Percentiles rank a stretch among this genome's conserved stretches.
Conservation (phyloP, 192 early-diverging fungal species). For the Dissophora ornata region DNA sequence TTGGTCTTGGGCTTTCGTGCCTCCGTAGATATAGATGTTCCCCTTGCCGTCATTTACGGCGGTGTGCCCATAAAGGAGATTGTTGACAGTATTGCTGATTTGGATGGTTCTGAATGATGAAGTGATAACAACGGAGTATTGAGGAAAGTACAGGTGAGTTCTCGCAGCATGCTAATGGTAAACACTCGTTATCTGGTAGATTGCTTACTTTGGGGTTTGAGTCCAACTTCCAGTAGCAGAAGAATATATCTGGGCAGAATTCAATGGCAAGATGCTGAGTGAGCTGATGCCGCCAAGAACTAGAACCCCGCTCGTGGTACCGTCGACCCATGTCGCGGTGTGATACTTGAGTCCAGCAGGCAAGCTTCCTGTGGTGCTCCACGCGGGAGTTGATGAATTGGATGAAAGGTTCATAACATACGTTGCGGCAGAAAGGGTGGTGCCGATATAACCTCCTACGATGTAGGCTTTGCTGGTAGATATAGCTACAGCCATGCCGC, state of each 20-base stretch:
- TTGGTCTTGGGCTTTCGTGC: neutral
- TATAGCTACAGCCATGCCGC: constrained; percentile 22
- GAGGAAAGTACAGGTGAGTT: no score
- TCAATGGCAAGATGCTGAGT: no score
- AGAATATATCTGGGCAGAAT: no score
- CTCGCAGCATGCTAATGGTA: no score
- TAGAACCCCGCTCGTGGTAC: constrained; percentile 1
- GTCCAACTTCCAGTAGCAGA: no score
- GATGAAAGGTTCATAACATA: neutral
- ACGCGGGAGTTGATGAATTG: neutral
- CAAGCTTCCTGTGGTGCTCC: constrained; percentile 14
- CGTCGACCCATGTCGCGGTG: constrained; percentile 26
- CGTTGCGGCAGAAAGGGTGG: neutral
- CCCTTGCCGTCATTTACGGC: constrained; percentile 5
- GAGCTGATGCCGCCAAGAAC: constrained; percentile 24
- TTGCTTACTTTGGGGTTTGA: neutral
- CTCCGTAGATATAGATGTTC: constrained; percentile 29
- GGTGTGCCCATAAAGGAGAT: constrained; percentile 22
- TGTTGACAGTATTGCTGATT: no score
- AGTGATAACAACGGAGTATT: no score
- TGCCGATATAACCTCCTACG: constrained; percentile 12
- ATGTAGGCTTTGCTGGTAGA: neutral
- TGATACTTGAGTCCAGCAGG: constrained; percentile 7
- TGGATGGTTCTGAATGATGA: no score
- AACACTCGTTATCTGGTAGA: no score